Evolutionary conservation across 169 alveolate genomes (phyloP).

Genomic region (Plasmodium falciparum): DNA sequence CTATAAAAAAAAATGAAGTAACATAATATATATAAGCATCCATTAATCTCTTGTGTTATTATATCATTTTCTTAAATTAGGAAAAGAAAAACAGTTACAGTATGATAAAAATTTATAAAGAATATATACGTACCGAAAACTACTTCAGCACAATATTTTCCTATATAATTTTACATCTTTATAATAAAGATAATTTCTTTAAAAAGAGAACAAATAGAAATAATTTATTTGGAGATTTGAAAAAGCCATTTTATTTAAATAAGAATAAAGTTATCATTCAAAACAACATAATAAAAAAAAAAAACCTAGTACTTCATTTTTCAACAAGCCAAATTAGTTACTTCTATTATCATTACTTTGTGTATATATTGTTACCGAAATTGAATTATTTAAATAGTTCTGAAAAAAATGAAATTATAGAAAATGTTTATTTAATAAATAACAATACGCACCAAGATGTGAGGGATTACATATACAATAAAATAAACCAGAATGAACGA

Average conservation of each 20-base stretch:
- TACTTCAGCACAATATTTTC: constrained; percentile 63
- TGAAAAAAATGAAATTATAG: constrained; percentile 57
- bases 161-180: constrained; percentile 28
- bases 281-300: neutral
- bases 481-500: constrained; percentile 8
- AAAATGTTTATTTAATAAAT: constrained; percentile 48
- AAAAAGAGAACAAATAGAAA: constrained; percentile 29
- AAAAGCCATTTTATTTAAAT: constrained; percentile 27
- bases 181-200: constrained; percentile 67
- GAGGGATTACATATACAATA: constrained; percentile 36
- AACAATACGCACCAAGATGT: constrained; percentile 20
- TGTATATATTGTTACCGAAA: constrained; percentile 66
- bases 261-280: constrained; percentile 13
- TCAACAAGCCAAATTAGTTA: constrained; percentile 62
- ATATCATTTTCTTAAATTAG: too few relatives aligned
- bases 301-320: constrained; percentile 65
- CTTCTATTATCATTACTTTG: constrained; percentile 66
- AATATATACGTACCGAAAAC: constrained; percentile 24
- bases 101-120: constrained; percentile 69
- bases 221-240: constrained; percentile 24
- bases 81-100: constrained; percentile 7
- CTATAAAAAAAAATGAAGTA: too few relatives aligned
- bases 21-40: too few relatives aligned
- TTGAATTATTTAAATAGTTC: constrained; percentile 15
- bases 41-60: too few relatives aligned